Conservation (phyloP, 768 basidiomycete species). For the Butyriboletus loyo region DNA sequence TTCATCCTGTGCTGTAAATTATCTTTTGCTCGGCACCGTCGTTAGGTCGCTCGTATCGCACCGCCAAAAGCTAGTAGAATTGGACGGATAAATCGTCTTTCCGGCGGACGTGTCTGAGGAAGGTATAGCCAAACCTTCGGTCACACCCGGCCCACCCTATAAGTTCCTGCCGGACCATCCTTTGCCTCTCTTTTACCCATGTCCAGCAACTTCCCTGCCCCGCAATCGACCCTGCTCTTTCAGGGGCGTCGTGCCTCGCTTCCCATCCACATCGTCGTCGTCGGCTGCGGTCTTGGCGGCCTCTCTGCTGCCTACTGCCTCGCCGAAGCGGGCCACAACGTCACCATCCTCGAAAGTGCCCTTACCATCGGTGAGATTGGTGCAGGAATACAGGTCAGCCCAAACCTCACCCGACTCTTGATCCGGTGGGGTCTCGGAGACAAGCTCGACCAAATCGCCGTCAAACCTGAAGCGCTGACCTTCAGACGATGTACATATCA, state of each 20-base stretch:
- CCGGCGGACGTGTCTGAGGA: no score
- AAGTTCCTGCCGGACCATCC: conserved; percentile 1
- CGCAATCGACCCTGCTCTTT: conserved; percentile 7
- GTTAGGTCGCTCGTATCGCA: no score
- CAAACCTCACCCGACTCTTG: conserved; percentile 45
- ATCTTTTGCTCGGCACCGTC: no score
- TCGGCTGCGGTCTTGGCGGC: conserved; percentile 53
- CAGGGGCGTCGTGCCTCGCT: conserved; percentile 23
- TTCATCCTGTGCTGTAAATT: neutral
- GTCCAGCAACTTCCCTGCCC: neutral
- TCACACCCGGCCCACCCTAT: conserved; percentile 7
- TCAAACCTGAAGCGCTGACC: conserved; percentile 38
- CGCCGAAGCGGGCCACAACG: conserved; percentile 44
- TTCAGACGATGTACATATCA: conserved; percentile 41
- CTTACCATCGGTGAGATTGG: conserved; percentile 42
- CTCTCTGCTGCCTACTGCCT: conserved; percentile 45
- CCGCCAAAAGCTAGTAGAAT: no score
- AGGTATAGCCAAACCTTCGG: no score
- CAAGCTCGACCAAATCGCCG: conserved; percentile 35
- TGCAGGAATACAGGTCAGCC: conserved; percentile 48
- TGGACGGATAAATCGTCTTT: neutral
- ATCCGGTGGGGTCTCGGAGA: conserved; percentile 50
- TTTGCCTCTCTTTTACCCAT: neutral
- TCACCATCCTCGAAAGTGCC: conserved; percentile 47
- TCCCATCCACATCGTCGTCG: conserved; percentile 39